Evolutionary conservation across 139 green algal species (phyloP), one percentile per base, ranked within the genome.

Genomic region (Chlorella sp.): DNA sequence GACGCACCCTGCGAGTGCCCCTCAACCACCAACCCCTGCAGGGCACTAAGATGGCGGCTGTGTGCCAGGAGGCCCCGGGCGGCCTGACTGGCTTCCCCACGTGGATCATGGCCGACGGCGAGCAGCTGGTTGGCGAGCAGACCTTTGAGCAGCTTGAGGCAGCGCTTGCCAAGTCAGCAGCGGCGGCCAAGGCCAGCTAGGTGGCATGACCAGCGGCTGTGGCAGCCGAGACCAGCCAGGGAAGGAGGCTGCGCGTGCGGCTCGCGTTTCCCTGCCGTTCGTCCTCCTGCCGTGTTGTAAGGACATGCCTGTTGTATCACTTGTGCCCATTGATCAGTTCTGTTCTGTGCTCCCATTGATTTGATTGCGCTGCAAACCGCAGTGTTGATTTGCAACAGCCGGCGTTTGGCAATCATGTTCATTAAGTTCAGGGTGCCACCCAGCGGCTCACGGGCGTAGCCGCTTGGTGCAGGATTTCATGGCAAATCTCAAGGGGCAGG

Each of bases 71-170:
- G 28, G 97, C 94, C 2, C 89, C 68, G 1, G 80, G 80, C 8
- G 84, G 91, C 0, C 88, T 99, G 40, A 80, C 95, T 20, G 95
- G 94, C 30, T 99, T 99, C 86, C 97, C 97, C 56, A 98, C 95
- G 28, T 99, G 97, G 97, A 87, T 98, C n/a, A 97, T 99, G 74
- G 46, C 73, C 40, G 92, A 93, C 36, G 95, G 93, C n/a, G 73
- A 92, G 82, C 85, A 94, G 36, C 81, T 97, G 13, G 87, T 95
- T 81, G 80, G 90, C 7, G 86, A 92, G 76, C 87, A 91, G 67
- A 87, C 40, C 0, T 87, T 94, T n/a, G 83, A 86, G 34, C 60
- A 87, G 74, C 81, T 94, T 19, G 85, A 94, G 58, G 75, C 41
- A 17, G 73, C 75, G 65, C 73, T 90, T 17, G 64, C 74, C 26